phyloP scores from a whole-genome alignment of 208 protist species.

The Vickermania ingenoplastis region DNA sequence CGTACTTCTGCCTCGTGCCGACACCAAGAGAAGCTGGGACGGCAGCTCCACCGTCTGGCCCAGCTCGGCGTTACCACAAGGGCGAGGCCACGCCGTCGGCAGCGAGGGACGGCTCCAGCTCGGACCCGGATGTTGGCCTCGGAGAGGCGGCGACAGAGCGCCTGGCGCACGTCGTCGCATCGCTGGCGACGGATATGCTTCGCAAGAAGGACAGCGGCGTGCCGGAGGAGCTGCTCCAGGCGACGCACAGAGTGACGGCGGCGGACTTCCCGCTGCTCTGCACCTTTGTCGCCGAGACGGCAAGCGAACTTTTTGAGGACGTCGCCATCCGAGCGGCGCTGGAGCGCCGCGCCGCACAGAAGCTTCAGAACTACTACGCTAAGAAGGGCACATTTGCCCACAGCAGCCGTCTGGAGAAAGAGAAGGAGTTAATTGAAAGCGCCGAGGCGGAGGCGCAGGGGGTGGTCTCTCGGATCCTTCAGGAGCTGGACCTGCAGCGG shows the following conservation, averaged over 20 bases:
- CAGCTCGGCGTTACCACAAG: neutral
- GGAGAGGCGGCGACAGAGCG: neutral
- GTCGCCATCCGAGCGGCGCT: slow-evolving; percentile 45
- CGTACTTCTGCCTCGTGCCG: neutral
- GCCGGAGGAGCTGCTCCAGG: neutral
- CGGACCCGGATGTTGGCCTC: neutral
- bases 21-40: too few species aligned
- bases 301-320: slow-evolving; percentile 59
- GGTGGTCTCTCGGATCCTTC: slow-evolving; percentile 60
- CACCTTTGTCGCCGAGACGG: slow-evolving; percentile 29
- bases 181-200: neutral
- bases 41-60: neutral
- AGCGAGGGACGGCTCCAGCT: neutral
- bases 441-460: slow-evolving; percentile 68
- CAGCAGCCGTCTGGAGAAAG: slow-evolving; percentile 24
- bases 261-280: slow-evolving; percentile 37
- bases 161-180: neutral
- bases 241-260: neutral
- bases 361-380: slow-evolving; percentile 20
- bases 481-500: slow-evolving; percentile 53
- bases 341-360: slow-evolving; percentile 44
- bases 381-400: slow-evolving; percentile 8
- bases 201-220: neutral
- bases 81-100: neutral
- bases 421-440: slow-evolving; percentile 47